Evolutionary conservation across 2,329 filamentous ascomycete species (phyloP), one percentile per base, ranked within the genome.

Genomic region (Plenodomus biglobosus): DNA sequence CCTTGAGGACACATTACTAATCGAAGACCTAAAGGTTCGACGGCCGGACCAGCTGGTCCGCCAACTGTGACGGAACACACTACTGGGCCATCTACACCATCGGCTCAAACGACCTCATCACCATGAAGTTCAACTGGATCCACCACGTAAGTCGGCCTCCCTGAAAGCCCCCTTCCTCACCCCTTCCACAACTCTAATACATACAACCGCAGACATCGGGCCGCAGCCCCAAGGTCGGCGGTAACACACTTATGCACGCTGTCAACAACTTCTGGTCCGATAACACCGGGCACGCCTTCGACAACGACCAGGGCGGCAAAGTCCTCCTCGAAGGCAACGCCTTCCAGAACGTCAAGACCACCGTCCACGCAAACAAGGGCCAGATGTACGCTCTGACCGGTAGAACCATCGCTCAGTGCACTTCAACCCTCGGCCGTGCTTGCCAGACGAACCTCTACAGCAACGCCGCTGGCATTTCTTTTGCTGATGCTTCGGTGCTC

Each of bases 81-180:
- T 62, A 62, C 46, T 62, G 58, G 59, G 32, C 37, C 10, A 30
- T 60, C 2, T 41, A 52, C 2, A 39, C 60, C 19, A 44, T 56
- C 21, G 59, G 55, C 11, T 24, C 36, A 5, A 44, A 37, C 30
- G 59, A 62, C 17, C 34, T 43, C 7, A 51, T 59, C 36, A 60
- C 59, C 8, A 42, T 59, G 40, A 40, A 52, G 27, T 34, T 38
- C 24, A 62, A 62, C 51, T 62, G 57, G 37, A 46, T 60, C 32
- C 53, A 59, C 40, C 39, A 56, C 35, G n/a, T n/a, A n/a, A n/a
- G n/a, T n/a, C n/a, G n/a, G n/a, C n/a, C n/a, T n/a, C n/a, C n/a
- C n/a, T n/a, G n/a, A n/a, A n/a, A n/a, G n/a, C n/a, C n/a, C n/a
- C n/a, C n/a, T n/a, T n/a, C n/a, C n/a, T n/a, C n/a, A n/a, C n/a